phyloP scores from a whole-genome alignment of 2,329 filamentous ascomycete genomes.

The Fusarium sp. region DNA sequence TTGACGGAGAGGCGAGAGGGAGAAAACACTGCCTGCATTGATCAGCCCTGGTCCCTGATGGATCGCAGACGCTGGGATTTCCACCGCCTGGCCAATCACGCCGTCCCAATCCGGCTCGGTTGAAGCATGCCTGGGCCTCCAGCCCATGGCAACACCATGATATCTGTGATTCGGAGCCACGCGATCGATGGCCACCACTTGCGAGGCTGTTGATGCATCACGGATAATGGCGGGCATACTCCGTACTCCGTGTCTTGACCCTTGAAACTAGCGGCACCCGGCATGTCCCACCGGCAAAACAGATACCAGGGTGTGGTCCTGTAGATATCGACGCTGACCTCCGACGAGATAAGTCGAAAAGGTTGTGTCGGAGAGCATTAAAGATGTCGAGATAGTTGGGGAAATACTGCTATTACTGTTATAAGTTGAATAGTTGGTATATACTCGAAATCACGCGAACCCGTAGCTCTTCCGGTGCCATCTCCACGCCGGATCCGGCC shows the following conservation, averaged over 20 bases:
- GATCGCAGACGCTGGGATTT: background rate
- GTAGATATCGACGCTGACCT: background rate
- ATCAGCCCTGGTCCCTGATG: constrained; percentile 4
- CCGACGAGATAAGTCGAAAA: background rate
- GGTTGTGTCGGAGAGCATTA: background rate
- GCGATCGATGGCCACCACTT: background rate
- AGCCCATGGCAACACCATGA: background rate
- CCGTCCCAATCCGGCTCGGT: background rate
- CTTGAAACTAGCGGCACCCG: background rate
- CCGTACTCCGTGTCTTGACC: constrained; percentile 6
- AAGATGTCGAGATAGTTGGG: background rate
- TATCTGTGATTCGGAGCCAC: constrained; percentile 4
- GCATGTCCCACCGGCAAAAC: background rate
- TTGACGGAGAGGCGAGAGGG: background rate
- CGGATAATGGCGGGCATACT: constrained; percentile 8
- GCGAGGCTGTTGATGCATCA: background rate
- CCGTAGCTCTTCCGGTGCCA: constrained; percentile 11
- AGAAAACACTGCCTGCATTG: constrained; percentile 30
- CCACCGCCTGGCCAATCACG: background rate
- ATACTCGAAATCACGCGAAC: background rate
- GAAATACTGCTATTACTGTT: background rate
- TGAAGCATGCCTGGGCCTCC: background rate
- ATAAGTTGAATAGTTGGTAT: background rate
- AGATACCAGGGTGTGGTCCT: background rate
- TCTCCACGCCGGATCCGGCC: constrained; percentile 28